phyloP scores from a whole-genome alignment of 345 rosid genomes.

The Sonneratia alba region DNA sequence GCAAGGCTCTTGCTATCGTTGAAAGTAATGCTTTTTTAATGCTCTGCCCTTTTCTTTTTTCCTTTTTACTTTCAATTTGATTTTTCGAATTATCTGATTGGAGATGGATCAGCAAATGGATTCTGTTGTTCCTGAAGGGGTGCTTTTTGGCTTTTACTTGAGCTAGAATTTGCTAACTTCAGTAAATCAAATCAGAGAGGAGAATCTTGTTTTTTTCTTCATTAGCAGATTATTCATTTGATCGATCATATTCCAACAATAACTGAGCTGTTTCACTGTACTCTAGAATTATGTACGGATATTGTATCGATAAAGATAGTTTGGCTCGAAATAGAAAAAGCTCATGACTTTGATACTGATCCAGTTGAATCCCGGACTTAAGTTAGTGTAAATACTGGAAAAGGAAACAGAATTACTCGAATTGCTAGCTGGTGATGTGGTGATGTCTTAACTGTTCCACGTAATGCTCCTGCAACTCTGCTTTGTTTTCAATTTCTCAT shows the following conservation, averaged over 20 bases:
- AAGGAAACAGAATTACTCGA: too few species aligned
- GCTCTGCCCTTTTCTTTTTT: neutral
- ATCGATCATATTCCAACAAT: neutral
- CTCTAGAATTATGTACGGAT: too few species aligned
- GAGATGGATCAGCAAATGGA: neutral
- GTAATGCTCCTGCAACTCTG: too few species aligned
- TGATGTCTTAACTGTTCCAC: neutral
- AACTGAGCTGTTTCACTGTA: neutral
- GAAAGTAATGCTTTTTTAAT: conserved; percentile 19
- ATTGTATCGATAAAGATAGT: too few species aligned
- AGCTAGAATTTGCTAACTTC: neutral
- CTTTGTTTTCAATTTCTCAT: too few species aligned
- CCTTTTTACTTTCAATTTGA: neutral
- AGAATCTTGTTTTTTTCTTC: neutral
- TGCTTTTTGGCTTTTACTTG: neutral
- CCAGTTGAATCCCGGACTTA: too few species aligned
- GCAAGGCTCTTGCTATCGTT: conserved; percentile 22
- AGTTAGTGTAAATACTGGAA: too few species aligned
- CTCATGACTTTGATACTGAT: too few species aligned
- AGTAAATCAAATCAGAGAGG: neutral
- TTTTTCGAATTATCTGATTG: neutral
- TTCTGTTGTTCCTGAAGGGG: neutral
- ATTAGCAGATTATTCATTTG: neutral
- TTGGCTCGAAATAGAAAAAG: too few species aligned
- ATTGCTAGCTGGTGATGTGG: neutral